A percentile compares a stretch with the other conserved stretches of the same genome.
These are phyloP conservation scores for Pseudogymnoascus verrucosus DNA, from an alignment of 2,329 filamentous ascomycete species.

Conservation along the genomic window DNA sequence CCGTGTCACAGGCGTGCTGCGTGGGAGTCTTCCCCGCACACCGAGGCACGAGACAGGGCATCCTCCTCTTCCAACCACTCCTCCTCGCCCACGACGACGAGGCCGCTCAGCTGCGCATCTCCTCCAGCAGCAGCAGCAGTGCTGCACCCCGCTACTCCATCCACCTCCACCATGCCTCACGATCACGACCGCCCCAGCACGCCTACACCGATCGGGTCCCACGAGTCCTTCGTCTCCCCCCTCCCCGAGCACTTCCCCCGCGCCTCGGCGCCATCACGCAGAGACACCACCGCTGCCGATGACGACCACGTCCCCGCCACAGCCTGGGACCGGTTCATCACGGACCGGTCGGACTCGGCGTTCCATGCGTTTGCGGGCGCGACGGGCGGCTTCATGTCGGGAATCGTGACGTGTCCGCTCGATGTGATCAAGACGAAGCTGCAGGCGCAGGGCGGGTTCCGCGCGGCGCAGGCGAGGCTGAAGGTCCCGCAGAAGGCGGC, in stretches of 20 bases:
- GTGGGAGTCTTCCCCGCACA: constrained; percentile 52
- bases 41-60: constrained; percentile 34
- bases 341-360: constrained; percentile 48
- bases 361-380: constrained; percentile 85
- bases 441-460: constrained; percentile 86
- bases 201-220: constrained; percentile 26
- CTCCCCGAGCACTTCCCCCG: constrained; percentile 17
- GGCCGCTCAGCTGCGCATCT: no score
- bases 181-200: constrained; percentile 29
- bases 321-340: constrained; percentile 47
- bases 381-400: constrained; percentile 82
- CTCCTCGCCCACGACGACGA: no score
- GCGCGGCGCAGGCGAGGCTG: constrained; percentile 37
- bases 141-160: constrained; percentile 27
- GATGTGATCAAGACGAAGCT: constrained; percentile 99
- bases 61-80: no score
- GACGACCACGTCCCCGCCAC: constrained; percentile 28
- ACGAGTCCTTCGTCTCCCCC: constrained; percentile 22
- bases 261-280: constrained; percentile 16
- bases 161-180: constrained; percentile 36
- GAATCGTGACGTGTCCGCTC: constrained; percentile 89
- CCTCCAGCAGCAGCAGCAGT: constrained; percentile 23
- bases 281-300: background rate
- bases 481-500: constrained; percentile 21
- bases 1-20: constrained; percentile 47